Base-by-base conservation (phyloP, 2,329 filamentous ascomycete genomes). In the Rhynchosporium graminicola region DNA sequence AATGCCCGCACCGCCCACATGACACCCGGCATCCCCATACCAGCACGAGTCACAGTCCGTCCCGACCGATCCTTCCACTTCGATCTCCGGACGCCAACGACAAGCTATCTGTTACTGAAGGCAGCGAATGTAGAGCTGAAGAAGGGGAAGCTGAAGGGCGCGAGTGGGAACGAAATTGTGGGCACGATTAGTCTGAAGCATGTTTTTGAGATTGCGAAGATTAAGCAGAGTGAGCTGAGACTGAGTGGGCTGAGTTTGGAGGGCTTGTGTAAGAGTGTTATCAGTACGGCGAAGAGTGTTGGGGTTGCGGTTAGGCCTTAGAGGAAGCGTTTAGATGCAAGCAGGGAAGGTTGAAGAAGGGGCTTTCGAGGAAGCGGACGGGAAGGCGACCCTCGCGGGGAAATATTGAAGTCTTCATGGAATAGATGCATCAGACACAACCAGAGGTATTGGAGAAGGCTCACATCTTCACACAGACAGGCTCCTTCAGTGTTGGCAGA, bases 171-270 rank as follows among this genome's bases (percentile, higher is more conserved):
- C 64, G 91, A 96, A 69, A 86, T 80, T 7, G 85, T 96, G n/a
- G 95, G 94, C 62, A 89, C 85, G 3, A 83, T 99, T 61, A 95
- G 89, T 72, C 79, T 99, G 73, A 99, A 99, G 82, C 95, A 99
- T 78, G 81, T 99, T 28, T 98, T 92, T 78, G 94, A 98, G 80
- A 98, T 99, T 77, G 95, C 95, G 68, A 93, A 91, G 82, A 96
- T 99, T 74, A 99, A 99, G 83, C 89, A 91, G 69, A 80, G 83
- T 59, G 91, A 95, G 77, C 79, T 87, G 65, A 83, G 91, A 63
- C 77, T 94, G 65, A 91, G 89, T 2, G 90, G 89, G 1, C 74
- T 91, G 70, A 82, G 84, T 54, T 76, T 93, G 59, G 82, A 92
- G 74, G 87, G 88, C 0, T 73, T 94, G 33, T 92, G 89, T 78